phyloP scores from a whole-genome alignment of 768 basidiomycete species.

The Calocera cornea region DNA sequence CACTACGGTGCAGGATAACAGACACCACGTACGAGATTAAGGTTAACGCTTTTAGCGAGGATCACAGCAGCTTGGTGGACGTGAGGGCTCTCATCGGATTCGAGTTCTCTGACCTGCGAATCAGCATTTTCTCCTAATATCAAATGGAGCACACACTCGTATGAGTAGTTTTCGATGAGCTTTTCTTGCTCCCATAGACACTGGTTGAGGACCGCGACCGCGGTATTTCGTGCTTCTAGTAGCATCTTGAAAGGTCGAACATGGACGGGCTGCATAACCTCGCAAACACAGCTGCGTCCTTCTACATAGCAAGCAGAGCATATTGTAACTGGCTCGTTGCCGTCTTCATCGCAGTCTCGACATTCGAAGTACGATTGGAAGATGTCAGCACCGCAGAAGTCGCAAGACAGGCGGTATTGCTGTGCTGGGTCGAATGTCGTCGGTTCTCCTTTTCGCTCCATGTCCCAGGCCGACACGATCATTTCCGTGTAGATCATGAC shows the following conservation, averaged over 20 bases:
- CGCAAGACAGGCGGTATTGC: conserved; percentile 36
- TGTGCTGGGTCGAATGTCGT: conserved; percentile 3
- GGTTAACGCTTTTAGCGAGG: neutral
- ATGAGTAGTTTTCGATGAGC: neutral
- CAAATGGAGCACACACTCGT: neutral
- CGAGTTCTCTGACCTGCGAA: neutral
- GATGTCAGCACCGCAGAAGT: conserved; percentile 70
- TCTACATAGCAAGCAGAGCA: conserved; percentile 67
- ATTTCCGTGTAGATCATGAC: conserved; percentile 28
- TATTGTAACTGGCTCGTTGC: conserved; percentile 36
- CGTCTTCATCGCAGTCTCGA: conserved; percentile 28
- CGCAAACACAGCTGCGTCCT: conserved; percentile 58
- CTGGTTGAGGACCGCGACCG: neutral
- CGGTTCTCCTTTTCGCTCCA: conserved; percentile 12
- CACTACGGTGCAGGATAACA: neutral
- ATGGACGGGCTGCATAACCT: conserved; percentile 47
- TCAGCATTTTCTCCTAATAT: neutral
- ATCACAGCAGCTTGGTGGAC: neutral
- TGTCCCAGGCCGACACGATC: conserved; percentile 4
- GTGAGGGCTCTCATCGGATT: neutral
- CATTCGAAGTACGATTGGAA: conserved; percentile 76
- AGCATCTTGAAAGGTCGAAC: conserved; percentile 39
- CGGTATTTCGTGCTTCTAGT: conserved; percentile 28
- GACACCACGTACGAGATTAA: neutral
- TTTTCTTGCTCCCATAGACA: neutral